These are phyloP conservation scores for Populus tremula DNA, from an alignment of 345 rosid species.

Conservation along the genomic window DNA sequence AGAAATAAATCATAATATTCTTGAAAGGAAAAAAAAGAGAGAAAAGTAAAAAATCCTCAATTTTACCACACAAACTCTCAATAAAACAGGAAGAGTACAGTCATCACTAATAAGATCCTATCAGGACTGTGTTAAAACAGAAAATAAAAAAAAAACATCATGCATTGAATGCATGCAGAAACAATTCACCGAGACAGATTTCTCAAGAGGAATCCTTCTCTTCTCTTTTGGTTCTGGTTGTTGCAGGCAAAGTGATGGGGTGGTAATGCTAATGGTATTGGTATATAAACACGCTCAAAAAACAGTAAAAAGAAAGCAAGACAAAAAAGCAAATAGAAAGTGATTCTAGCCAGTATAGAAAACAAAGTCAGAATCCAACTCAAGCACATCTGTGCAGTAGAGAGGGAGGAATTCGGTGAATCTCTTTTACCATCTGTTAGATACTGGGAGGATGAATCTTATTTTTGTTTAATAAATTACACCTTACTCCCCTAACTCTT, in stretches of 20 bases:
- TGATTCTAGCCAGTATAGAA: background rate
- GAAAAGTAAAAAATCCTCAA: background rate
- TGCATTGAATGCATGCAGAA: background rate
- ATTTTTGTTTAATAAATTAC: background rate
- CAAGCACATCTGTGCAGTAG: background rate
- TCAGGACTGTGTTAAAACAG: too few relatives aligned
- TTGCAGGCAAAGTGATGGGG: background rate
- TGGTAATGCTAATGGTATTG: background rate
- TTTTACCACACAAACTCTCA: background rate
- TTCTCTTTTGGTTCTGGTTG: background rate
- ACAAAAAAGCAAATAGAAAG: background rate
- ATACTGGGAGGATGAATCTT: too few relatives aligned
- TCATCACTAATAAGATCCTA: background rate
- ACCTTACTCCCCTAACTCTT: background rate
- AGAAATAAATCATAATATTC: too few relatives aligned
- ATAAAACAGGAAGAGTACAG: background rate
- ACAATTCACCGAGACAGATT: background rate
- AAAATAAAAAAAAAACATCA: background rate
- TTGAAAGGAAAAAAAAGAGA: background rate
- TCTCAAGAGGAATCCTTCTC: background rate
- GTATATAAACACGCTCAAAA: background rate
- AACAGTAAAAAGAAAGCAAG: background rate
- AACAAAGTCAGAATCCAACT: conserved; percentile 6
- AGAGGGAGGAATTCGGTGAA: background rate
- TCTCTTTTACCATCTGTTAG: background rate